Evolutionary conservation across 2,329 filamentous ascomycete genomes (phyloP), one percentile per base, ranked within the genome.

Genomic region (Xylariaceae sp.): DNA sequence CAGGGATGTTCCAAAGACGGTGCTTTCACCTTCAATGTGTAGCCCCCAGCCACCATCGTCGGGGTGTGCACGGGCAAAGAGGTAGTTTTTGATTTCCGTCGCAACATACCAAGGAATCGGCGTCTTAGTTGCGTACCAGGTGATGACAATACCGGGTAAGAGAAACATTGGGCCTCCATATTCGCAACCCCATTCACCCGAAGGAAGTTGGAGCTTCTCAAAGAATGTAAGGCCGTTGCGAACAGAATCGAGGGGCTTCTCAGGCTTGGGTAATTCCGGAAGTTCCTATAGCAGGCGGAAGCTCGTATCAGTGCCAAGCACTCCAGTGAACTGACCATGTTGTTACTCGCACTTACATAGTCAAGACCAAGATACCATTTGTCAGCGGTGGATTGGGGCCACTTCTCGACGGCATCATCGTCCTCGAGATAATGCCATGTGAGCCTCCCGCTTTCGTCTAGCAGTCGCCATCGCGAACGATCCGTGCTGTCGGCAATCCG

Each of bases 151-250:
- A 50, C 93, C 90, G 0, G 93, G 91, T 1, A 97, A 80, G 45
- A 97, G 82, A 71, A 99, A 99, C 90, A 97, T 93, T 3, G 94
- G 94, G 0, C 94, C 94, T 57, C 94, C 94, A 76, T 99, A 99
- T 73, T 99, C 94, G 77, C 93, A 97, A 4, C 82, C 94, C 94
- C 94, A 99, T 71, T 97, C 90, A 4, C 94, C 94, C 0, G 90
- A 88, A 11, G 88, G 86, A 1, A 97, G 81, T 73, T 99, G 94
- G 23, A 97, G 83, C 64, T 93, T 84, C 59, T 92, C 89, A 77
- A 95, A 96, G 78, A 96, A 97, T 2, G 83, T 78, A 56, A 97
- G 81, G 44, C 88, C 92, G 76, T 99, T 99, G 61, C 82, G 79
- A 2, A 90, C 91, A 3, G 90, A 80, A 65, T 94, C 84, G 58